Evolutionary conservation across 805 yeast species (phyloP).

Genomic region (Clavispora phyllophila): DNA sequence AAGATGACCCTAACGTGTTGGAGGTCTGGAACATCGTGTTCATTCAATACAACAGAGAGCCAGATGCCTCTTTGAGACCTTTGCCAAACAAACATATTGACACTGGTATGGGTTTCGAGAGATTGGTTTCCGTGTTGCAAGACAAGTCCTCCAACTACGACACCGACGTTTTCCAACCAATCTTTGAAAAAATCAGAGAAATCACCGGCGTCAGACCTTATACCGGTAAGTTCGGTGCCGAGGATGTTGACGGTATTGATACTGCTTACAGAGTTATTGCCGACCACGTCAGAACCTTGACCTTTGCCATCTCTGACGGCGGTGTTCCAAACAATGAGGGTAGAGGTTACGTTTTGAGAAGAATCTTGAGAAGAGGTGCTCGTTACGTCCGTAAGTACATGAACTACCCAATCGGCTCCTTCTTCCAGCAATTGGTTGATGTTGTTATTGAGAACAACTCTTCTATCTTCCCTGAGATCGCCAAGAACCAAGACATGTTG

Average conservation of each 20-base stretch:
- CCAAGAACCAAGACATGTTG: slow-evolving; percentile 63
- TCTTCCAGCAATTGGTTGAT: slow-evolving; percentile 89
- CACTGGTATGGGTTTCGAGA: slow-evolving; percentile 98
- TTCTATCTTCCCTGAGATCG: slow-evolving; percentile 89
- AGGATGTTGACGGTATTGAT: slow-evolving; percentile 90
- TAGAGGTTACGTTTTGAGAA: slow-evolving; percentile 95
- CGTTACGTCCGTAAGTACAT: slow-evolving; percentile 95
- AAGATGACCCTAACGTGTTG: slow-evolving; percentile 96
- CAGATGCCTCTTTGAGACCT: slow-evolving; percentile 71
- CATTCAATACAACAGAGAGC: slow-evolving; percentile 93
- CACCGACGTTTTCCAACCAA: slow-evolving; percentile 92
- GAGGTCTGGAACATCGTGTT: slow-evolving; percentile 98
- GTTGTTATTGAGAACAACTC: slow-evolving; percentile 84
- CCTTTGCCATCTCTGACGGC: slow-evolving; percentile 95
- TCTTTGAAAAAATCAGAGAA: slow-evolving; percentile 81
- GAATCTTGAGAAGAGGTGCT: slow-evolving; percentile 96
- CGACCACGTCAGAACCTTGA: slow-evolving; percentile 95
- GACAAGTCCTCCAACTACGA: slow-evolving; percentile 91
- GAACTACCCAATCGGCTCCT: slow-evolving; percentile 91
- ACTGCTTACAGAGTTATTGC: slow-evolving; percentile 98
- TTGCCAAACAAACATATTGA: slow-evolving; percentile 95
- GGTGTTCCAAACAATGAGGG: slow-evolving; percentile 99
- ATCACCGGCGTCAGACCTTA: slow-evolving; percentile 91
- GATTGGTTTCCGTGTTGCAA: slow-evolving; percentile 91
- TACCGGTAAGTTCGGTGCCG: slow-evolving; percentile 88